phyloP scores from a whole-genome alignment of 2,329 filamentous ascomycete species.

The Sclerotiophoma versabilis region DNA sequence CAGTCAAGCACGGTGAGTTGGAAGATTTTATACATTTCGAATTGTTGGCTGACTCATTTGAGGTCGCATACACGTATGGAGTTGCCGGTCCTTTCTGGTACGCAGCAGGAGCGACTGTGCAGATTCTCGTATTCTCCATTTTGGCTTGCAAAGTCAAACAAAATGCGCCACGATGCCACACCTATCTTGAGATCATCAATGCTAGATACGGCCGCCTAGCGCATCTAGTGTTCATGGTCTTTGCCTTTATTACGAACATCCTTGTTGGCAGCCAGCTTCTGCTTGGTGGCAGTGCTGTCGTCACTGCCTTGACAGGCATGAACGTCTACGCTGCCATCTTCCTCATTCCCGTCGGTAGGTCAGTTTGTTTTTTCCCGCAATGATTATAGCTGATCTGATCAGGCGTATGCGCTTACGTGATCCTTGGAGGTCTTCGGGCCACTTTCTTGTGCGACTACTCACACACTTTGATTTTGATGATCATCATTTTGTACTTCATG shows the following conservation, averaged over 20 bases:
- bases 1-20: constrained; percentile 33
- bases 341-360: constrained; percentile 50
- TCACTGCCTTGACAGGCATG: constrained; percentile 54
- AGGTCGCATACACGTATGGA: constrained; percentile 38
- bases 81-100: constrained; percentile 49
- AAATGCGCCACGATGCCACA: constrained; percentile 51
- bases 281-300: constrained; percentile 54
- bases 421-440: constrained; percentile 48
- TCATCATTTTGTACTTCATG: constrained; percentile 55
- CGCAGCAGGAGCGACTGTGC: constrained; percentile 53
- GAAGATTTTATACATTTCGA: background rate
- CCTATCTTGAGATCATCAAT: constrained; percentile 53
- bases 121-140: constrained; percentile 55
- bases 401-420: constrained; percentile 48
- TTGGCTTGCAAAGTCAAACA: constrained; percentile 55
- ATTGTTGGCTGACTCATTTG: background rate
- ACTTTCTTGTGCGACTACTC: constrained; percentile 53
- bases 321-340: constrained; percentile 55
- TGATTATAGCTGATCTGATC: constrained; percentile 5
- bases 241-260: constrained; percentile 54
- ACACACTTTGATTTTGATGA: constrained; percentile 53
- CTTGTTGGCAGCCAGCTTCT: constrained; percentile 53
- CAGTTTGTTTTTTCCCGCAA: background rate
- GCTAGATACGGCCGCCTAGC: constrained; percentile 49
- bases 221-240: constrained; percentile 52